These are phyloP conservation scores for Gleditsia sinensis DNA, from an alignment of 306 rosid species.

Conservation along the genomic window DNA sequence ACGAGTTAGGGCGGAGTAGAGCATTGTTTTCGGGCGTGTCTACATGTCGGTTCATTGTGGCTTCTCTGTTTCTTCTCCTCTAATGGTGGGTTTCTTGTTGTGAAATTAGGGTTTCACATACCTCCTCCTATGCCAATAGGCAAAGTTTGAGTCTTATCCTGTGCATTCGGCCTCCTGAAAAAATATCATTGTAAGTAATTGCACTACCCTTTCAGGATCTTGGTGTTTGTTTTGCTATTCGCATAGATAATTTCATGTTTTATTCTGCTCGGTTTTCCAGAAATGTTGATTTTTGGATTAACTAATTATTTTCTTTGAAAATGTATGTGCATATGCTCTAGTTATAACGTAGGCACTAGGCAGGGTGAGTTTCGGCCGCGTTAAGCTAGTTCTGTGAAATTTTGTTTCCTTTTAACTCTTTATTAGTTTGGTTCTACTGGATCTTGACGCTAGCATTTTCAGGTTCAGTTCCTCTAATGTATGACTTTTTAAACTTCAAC, in stretches of 20 bases:
- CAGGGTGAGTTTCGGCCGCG: neutral
- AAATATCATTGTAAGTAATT: conserved; percentile 48
- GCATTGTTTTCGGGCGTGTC: conserved; percentile 1
- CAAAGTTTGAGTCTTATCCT: conserved; percentile 12
- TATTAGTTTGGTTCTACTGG: neutral
- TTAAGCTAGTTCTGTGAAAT: neutral
- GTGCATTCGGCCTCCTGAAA: neutral
- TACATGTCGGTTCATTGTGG: conserved; percentile 20
- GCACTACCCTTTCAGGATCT: neutral
- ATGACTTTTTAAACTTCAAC: neutral
- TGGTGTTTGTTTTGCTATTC: neutral
- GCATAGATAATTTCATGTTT: neutral
- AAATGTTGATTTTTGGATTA: neutral
- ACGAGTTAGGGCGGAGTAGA: neutral
- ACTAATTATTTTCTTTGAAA: neutral
- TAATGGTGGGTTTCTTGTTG: conserved; percentile 51
- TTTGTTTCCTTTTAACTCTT: neutral
- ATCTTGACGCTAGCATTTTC: neutral
- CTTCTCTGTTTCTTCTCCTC: conserved; percentile 38
- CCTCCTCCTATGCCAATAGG: conserved; percentile 11
- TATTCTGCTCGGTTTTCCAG: neutral
- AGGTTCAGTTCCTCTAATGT: neutral
- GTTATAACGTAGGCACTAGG: neutral
- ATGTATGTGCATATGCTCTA: neutral
- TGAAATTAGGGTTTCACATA: conserved; percentile 64